phyloP scores from a whole-genome alignment of 2,329 filamentous ascomycete genomes.

The Colletotrichum abscissum region DNA sequence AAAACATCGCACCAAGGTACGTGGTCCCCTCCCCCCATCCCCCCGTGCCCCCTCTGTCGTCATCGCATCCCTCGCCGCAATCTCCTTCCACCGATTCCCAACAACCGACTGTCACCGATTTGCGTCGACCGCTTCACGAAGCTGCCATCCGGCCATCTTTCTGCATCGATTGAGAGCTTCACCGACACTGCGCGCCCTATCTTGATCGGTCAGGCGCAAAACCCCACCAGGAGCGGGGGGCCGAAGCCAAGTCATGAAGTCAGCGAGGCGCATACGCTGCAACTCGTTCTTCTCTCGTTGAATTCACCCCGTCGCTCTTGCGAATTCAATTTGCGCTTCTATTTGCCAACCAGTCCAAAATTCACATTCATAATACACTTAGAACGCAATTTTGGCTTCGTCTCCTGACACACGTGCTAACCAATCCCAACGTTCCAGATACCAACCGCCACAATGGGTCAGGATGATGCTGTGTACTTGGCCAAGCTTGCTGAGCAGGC shows the following conservation, averaged over 20 bases:
- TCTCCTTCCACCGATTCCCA: slow-evolving; percentile 30
- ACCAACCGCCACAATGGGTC: slow-evolving; percentile 82
- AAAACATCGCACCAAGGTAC: slow-evolving; percentile 38
- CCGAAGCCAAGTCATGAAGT: slow-evolving; percentile 35
- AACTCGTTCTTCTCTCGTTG: slow-evolving; percentile 4
- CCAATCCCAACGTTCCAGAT: slow-evolving; percentile 14
- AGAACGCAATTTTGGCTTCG: slow-evolving; percentile 8
- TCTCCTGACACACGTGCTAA: slow-evolving; percentile 27
- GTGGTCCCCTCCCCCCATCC: slow-evolving; percentile 34
- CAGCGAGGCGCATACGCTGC: slow-evolving; percentile 36
- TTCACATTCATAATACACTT: neutral
- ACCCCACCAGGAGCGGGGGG: slow-evolving; percentile 37
- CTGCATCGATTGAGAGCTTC: slow-evolving; percentile 26
- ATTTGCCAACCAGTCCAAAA: neutral
- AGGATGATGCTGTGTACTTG: slow-evolving; percentile 99
- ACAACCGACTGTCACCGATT: slow-evolving; percentile 19
- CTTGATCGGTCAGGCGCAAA: slow-evolving; percentile 33
- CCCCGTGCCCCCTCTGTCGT: slow-evolving; percentile 52
- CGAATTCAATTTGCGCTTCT: slow-evolving; percentile 7
- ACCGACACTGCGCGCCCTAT: slow-evolving; percentile 29
- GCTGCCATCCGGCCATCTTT: slow-evolving; percentile 10
- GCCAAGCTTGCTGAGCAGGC: slow-evolving; percentile 99
- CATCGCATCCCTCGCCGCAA: slow-evolving; percentile 47
- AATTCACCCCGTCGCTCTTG: neutral
- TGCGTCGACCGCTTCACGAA: slow-evolving; percentile 15